Conservation (phyloP, 257 asterid species). For the Agastache rugosa region DNA sequence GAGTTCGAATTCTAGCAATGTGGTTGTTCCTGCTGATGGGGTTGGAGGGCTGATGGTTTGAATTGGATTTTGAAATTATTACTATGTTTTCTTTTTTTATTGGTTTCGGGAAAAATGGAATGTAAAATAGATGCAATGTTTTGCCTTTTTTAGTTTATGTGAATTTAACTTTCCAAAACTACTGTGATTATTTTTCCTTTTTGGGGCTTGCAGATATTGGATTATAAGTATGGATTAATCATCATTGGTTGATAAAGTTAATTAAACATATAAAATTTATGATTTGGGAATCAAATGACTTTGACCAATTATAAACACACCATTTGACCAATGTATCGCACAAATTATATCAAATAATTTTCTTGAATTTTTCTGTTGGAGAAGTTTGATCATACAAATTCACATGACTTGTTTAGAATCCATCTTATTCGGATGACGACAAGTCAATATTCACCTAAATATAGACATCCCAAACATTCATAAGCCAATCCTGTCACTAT, state of each 20-base stretch:
- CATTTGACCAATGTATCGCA: too few relatives aligned
- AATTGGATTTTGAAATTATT: not conserved
- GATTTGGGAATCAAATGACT: too few relatives aligned
- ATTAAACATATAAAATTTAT: not conserved
- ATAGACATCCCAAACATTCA: not conserved
- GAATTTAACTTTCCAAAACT: not conserved
- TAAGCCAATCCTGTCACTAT: not conserved
- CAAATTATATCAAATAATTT: too few relatives aligned
- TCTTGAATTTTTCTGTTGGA: too few relatives aligned
- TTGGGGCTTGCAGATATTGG: not conserved
- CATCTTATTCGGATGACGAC: not conserved
- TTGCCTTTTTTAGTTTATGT: not conserved
- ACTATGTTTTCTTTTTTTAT: not conserved
- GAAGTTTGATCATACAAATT: not conserved
- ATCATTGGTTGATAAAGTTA: not conserved
- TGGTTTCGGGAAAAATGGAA: slow-evolving; percentile 27
- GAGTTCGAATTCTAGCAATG: slow-evolving; percentile 63
- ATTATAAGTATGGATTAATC: not conserved
- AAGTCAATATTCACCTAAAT: not conserved
- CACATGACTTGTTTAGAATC: not conserved
- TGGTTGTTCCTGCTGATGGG: slow-evolving; percentile 83
- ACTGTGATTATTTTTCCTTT: not conserved
- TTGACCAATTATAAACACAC: too few relatives aligned
- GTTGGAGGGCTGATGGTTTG: slow-evolving; percentile 45
- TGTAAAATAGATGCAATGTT: slow-evolving; percentile 32